Base-by-base conservation (phyloP, 2,329 filamentous ascomycete genomes). In the Pyrenochaeta sp. region DNA sequence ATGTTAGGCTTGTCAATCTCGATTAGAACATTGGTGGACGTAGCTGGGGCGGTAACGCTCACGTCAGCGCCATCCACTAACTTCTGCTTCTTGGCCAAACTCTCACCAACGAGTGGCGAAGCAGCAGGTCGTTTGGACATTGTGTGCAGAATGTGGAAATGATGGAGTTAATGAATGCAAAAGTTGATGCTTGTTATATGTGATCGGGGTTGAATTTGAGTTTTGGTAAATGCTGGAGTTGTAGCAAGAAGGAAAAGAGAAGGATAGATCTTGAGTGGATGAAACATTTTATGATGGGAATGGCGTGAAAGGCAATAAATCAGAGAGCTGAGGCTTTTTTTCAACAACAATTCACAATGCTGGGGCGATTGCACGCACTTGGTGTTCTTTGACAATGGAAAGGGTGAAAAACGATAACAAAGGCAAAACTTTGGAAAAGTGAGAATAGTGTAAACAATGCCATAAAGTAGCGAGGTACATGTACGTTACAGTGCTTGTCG, bases 41-140 rank as follows among this genome's bases (percentile, higher is more conserved):
- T 15, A 33, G 29, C 41, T 39, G 18, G 36, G 2, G 36, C 7
- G 20, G 20, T 6, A 1, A 12, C 11, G 36, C 36, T 39, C 7
- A 39, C 20, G 18, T 50, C 39, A n/a, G 21, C 21, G 11, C 14
- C 3, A 12, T 48, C 21, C 36, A 6, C 27, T 7, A 43, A 20
- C 41, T 57, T 59, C 14, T 47, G 45, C 20, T 49, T 57, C 39
- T 63, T 61, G 20, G 30, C 5, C 7, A 42, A 5, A 7, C 17
- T 11, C 7, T 44, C n/a, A 11, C 43, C 30, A 6, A 7, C 11
- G 3, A 42, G 33, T 5, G 51, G 32, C 6, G 50, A 33, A 2
- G 15, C 29, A 14, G 61, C 48, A 31, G 21, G 15, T 10, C 41
- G 60, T 32, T 60, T 61, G 10, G 40, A 30, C 57, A 61, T 63